phyloP scores from a whole-genome alignment of 495 filamentous ascomycete species.

The Hyaloscypha bicolor region DNA sequence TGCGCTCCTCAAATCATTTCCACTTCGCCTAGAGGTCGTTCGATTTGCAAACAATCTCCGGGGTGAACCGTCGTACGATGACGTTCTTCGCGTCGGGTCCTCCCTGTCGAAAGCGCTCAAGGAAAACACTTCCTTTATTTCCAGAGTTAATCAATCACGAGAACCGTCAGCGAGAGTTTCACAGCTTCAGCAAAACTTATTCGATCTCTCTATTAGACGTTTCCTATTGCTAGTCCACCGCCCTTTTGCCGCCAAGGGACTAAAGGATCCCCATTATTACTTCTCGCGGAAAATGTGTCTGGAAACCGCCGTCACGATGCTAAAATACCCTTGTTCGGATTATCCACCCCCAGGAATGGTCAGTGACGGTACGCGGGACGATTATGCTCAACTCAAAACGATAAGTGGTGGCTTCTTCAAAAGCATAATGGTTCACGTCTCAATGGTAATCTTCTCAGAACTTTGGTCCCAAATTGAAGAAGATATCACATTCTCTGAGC shows the following conservation, averaged over 20 bases:
- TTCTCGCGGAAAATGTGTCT: slow-evolving; percentile 49
- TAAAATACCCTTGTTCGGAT: slow-evolving; percentile 30
- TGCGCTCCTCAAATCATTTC: slow-evolving; percentile 48
- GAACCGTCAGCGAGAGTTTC: neutral
- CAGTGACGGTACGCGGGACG: slow-evolving; percentile 1
- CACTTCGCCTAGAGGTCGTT: slow-evolving; percentile 50
- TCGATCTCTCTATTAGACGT: slow-evolving; percentile 48
- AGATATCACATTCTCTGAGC: neutral
- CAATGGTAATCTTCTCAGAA: slow-evolving; percentile 29
- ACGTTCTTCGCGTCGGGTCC: slow-evolving; percentile 49
- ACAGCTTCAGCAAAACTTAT: slow-evolving; percentile 35
- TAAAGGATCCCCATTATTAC: slow-evolving; percentile 45
- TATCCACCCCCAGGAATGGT: neutral
- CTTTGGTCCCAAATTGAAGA: slow-evolving; percentile 32
- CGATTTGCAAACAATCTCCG: slow-evolving; percentile 51
- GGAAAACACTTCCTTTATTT: slow-evolving; percentile 29
- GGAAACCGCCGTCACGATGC: slow-evolving; percentile 48
- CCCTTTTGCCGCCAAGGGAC: slow-evolving; percentile 38
- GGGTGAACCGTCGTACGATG: slow-evolving; percentile 51
- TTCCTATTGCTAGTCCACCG: slow-evolving; percentile 57
- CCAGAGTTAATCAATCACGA: neutral
- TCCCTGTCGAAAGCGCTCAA: slow-evolving; percentile 44
- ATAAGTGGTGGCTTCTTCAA: slow-evolving; percentile 31
- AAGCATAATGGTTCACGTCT: slow-evolving; percentile 27
- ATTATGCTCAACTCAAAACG: slow-evolving; percentile 24